Percentiles rank a stretch among this genome's conserved stretches.
These are phyloP conservation scores for Sungouiella blattae DNA, from an alignment of 805 yeast genomes.

Conservation along the genomic window DNA sequence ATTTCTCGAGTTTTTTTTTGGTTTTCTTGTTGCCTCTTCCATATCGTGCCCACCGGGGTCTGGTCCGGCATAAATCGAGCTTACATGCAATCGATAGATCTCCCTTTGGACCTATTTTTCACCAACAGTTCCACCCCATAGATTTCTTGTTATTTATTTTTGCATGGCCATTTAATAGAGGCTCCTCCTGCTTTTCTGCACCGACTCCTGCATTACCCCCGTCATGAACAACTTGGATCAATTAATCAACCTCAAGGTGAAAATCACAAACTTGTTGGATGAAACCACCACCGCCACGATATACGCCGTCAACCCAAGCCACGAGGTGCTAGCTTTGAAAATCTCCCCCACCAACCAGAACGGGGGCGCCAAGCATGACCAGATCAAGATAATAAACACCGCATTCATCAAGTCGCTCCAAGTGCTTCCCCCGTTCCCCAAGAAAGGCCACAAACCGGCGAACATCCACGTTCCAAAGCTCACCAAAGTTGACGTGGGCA, in stretches of 20 bases:
- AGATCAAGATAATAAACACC: conserved; percentile 52
- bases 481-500: conserved; percentile 7
- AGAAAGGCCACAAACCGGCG: conserved; percentile 28
- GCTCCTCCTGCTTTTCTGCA: no score
- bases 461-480: conserved; percentile 11
- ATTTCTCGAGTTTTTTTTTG: no score
- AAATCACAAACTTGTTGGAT: conserved; percentile 58
- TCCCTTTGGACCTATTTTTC: no score
- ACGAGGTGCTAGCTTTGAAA: conserved; percentile 40
- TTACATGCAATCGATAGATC: no score
- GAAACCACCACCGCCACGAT: conserved; percentile 57
- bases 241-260: conserved; percentile 40
- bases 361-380: conserved; percentile 6
- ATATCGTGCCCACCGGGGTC: no score
- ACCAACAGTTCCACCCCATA: no score
- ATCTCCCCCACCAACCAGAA: conserved; percentile 17
- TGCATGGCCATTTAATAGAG: no score
- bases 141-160: no score
- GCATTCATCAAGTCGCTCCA: conserved; percentile 54
- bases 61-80: no score
- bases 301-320: conserved; percentile 54
- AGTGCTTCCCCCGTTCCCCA: conserved; percentile 27
- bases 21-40: no score
- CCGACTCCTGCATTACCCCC: no score
- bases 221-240: conserved; percentile 15